A percentile compares a stretch with the other conserved stretches of the same genome.
Conservation (phyloP, 208 protist species). For the Spongospora subterranea region DNA sequence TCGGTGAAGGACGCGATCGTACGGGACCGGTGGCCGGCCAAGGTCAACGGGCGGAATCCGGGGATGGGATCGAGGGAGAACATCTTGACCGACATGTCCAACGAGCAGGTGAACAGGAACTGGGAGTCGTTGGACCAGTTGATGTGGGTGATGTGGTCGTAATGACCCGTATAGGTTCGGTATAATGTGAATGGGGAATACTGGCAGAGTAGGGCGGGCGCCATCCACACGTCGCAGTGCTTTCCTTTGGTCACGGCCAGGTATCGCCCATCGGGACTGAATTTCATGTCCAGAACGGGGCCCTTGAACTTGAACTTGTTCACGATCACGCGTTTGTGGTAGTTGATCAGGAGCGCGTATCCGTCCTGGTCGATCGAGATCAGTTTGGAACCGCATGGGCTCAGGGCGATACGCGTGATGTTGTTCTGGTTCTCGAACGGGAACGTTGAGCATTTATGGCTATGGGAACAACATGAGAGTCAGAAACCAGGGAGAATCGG, state of each 20-base stretch:
- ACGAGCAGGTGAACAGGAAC: slow-evolving; percentile 72
- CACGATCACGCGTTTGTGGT: slow-evolving; percentile 69
- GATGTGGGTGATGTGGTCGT: slow-evolving; percentile 75
- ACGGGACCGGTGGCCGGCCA: slow-evolving; percentile 73
- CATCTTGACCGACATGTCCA: slow-evolving; percentile 72
- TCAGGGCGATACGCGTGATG: slow-evolving; percentile 72
- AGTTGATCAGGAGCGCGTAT: slow-evolving; percentile 75
- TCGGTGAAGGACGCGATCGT: slow-evolving; percentile 65
- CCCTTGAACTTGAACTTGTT: slow-evolving; percentile 78
- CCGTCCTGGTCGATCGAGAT: slow-evolving; percentile 75
- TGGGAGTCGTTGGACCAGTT: slow-evolving; percentile 74
- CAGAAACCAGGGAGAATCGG: no score
- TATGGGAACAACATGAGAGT: background rate
- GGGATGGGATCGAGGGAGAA: slow-evolving; percentile 71
- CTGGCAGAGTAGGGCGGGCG: slow-evolving; percentile 67
- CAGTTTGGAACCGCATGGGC: slow-evolving; percentile 69
- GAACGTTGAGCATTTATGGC: slow-evolving; percentile 58
- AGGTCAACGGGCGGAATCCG: slow-evolving; percentile 70
- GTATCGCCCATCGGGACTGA: slow-evolving; percentile 75
- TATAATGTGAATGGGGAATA: slow-evolving; percentile 76
- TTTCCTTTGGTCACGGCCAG: slow-evolving; percentile 65
- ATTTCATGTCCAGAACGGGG: slow-evolving; percentile 67
- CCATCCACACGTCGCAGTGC: slow-evolving; percentile 71
- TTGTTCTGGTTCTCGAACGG: slow-evolving; percentile 74
- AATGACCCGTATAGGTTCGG: slow-evolving; percentile 73